Conservation (phyloP, 352 stramenopile species). For the Pythium brachiatum region DNA sequence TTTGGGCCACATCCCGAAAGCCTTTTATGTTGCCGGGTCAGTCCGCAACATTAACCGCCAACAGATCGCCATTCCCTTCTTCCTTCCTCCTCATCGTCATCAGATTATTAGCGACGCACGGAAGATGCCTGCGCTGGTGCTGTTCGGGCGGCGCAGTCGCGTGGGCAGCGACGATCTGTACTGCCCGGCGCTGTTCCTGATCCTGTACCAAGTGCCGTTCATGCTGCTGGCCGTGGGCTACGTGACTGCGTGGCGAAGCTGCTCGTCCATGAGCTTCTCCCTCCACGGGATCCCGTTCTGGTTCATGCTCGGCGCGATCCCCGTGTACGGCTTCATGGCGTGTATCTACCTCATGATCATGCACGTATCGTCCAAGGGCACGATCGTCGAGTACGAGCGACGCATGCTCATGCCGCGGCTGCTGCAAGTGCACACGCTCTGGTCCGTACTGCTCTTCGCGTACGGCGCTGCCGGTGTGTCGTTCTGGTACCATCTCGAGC, state of each 20-base stretch:
- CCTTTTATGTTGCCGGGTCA: constrained; percentile 12
- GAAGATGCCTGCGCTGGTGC: constrained; percentile 79
- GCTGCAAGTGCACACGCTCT: constrained; percentile 74
- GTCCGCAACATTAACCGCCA: constrained; percentile 15
- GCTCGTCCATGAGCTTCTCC: constrained; percentile 58
- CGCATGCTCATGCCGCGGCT: constrained; percentile 83
- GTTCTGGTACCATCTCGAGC: constrained; percentile 66
- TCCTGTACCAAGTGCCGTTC: constrained; percentile 76
- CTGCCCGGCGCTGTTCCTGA: constrained; percentile 73
- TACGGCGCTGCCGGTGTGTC: constrained; percentile 58
- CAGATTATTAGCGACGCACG: background rate
- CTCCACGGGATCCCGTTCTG: constrained; percentile 72
- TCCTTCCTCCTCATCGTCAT: background rate
- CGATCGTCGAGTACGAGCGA: constrained; percentile 84
- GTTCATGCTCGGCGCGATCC: constrained; percentile 67
- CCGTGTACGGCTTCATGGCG: constrained; percentile 73
- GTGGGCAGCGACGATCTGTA: constrained; percentile 85
- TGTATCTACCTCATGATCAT: constrained; percentile 87
- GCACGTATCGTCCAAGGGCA: constrained; percentile 79
- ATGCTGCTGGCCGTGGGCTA: constrained; percentile 62
- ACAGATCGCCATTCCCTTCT: constrained; percentile 4
- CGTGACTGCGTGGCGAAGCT: constrained; percentile 56
- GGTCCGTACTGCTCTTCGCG: constrained; percentile 60
- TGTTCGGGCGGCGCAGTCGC: constrained; percentile 79
- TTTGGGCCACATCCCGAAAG: constrained; percentile 16